Conservation (phyloP, 1,139 yeast species). For the Pichia sp. region DNA sequence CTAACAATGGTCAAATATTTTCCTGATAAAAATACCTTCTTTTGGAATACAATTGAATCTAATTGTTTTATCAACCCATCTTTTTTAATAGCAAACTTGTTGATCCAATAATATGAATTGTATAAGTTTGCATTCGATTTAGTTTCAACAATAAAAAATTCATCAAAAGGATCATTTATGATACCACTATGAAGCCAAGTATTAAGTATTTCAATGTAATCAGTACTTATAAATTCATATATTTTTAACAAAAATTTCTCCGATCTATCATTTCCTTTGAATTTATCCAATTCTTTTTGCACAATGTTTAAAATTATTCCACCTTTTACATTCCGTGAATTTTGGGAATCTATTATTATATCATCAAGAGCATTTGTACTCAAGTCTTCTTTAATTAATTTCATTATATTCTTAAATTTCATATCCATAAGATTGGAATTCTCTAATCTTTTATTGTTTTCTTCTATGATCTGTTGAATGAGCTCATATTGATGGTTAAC, state of each 20-base stretch:
- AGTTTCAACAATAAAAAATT: conserved; percentile 59
- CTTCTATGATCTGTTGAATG: conserved; percentile 39
- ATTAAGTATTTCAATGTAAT: conserved; percentile 65
- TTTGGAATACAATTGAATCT: conserved; percentile 46
- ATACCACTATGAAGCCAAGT: conserved; percentile 74
- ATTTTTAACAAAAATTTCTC: conserved; percentile 45
- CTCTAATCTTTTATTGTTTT: conserved; percentile 30
- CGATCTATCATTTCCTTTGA: conserved; percentile 63
- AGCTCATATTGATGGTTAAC: conserved; percentile 57
- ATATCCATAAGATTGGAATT: conserved; percentile 29
- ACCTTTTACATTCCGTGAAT: conserved; percentile 57
- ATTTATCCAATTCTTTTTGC: conserved; percentile 48
- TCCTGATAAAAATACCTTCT: conserved; percentile 73
- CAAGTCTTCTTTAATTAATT: conserved; percentile 38
- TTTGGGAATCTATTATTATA: conserved; percentile 46
- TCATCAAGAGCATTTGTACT: conserved; percentile 40
- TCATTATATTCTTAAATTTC: conserved; percentile 35
- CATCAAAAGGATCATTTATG: conserved; percentile 73
- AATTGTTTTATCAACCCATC: conserved; percentile 75
- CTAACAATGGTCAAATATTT: conserved; percentile 71
- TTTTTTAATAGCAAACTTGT: conserved; percentile 64
- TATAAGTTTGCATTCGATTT: conserved; percentile 1
- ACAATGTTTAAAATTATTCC: conserved; percentile 59
- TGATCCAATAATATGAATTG: conserved; percentile 53
- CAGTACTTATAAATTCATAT: conserved; percentile 53